Evolutionary conservation across 2,329 filamentous ascomycete species (phyloP), one percentile per base, ranked within the genome.

Genomic region (Penicillium sp.): DNA sequence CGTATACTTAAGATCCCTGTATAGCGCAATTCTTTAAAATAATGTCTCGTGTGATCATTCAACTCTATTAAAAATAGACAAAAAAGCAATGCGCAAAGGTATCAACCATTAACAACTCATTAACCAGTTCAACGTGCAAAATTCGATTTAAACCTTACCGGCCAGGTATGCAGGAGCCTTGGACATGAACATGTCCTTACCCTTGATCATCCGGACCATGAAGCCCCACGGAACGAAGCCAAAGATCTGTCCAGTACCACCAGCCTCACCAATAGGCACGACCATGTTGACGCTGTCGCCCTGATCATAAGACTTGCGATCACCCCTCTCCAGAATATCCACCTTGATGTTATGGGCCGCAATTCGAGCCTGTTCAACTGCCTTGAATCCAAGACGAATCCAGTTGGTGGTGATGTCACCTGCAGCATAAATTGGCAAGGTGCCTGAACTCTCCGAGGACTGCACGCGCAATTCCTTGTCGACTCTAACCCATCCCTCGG

Each of bases 401-500:
- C 62, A 58, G 52, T 69, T 62, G 23, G 60, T 65, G 47, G 68
- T 72, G 50, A 73, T 69, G 48, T 74, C 71, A 2, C 71, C 71
- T 4, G 65, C 62, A 16, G 71, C 71, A 48, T 68, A 74, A 23
- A 74, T 69, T 2, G 64, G 58, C 37, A 62, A 50, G 9, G 42
- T 10, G 7, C 26, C 25, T 31, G 56, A 55, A 10, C 54, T 55
- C 11, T 61, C 49, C 1, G 55, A 35, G 7, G 62, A 59, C 42
- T 60, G 54, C 13, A 72, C 70, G 2, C 67, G 68, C 35, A 72
- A 59, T 39, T 73, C 56, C 6, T 60, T 62, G 63, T 85, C 78
- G 7, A 78, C 81, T 26, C 72, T 72, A 45, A 87, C 78, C 68
- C 80, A 81, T 14, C 80, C 80, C n/a, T 67, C 59, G 0, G 72